These are phyloP conservation scores for Trichoderma asperellum DNA, from an alignment of 2,329 filamentous ascomycete genomes.

Conservation along the genomic window DNA sequence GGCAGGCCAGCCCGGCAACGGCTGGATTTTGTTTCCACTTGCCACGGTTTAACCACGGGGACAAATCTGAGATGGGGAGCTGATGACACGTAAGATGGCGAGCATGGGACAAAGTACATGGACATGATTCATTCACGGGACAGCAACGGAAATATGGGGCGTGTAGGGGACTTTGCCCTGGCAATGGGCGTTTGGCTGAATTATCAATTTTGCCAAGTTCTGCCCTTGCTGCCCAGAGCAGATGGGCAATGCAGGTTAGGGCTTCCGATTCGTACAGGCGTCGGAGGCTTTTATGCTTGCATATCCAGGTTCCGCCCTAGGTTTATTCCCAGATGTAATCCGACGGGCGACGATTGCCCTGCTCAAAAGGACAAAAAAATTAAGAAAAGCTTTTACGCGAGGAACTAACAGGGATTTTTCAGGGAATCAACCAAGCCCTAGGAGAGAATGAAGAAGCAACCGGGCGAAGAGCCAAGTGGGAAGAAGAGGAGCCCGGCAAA, in stretches of 20 bases:
- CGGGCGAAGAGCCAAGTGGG: neutral
- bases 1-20: slow-evolving; percentile 14
- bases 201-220: neutral
- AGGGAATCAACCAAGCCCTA: neutral
- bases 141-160: neutral
- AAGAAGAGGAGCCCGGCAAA: neutral
- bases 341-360: neutral
- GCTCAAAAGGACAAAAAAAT: neutral
- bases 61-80: slow-evolving; percentile 15
- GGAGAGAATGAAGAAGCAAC: slow-evolving; percentile 1
- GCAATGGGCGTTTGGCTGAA: neutral
- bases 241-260: neutral
- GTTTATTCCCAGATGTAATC: neutral
- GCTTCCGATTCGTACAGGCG: neutral
- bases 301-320: neutral
- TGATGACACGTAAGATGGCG: slow-evolving; percentile 1
- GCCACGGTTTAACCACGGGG: neutral
- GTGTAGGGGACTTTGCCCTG: neutral
- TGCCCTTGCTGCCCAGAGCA: neutral
- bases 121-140: slow-evolving; percentile 15
- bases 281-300: neutral
- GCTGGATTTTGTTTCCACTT: neutral
- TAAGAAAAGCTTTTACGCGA: neutral
- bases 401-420: neutral
- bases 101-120: slow-evolving; percentile 1